Evolutionary conservation across 2,329 filamentous ascomycete species (phyloP).

Genomic region (Leptographium radiaticola): DNA sequence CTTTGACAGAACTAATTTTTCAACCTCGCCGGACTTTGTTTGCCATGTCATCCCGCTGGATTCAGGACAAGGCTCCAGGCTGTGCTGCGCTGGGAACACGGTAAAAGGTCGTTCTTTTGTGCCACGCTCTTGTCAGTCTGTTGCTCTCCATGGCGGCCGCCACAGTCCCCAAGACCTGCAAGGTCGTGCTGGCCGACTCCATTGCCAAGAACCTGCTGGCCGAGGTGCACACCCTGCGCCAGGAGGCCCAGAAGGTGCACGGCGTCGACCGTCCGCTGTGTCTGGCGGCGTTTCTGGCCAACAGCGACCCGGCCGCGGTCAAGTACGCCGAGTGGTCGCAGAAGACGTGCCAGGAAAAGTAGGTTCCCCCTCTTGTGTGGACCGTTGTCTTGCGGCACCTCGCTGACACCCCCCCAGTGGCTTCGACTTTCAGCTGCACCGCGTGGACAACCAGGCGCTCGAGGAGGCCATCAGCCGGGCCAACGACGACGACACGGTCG

Average conservation of each 20-base stretch:
- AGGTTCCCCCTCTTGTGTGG: conserved; percentile 28
- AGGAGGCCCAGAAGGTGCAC: conserved; percentile 47
- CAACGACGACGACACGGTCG: conserved; percentile 63
- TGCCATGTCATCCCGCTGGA: conserved; percentile 1
- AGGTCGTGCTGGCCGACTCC: conserved; percentile 78
- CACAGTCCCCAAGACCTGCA: conserved; percentile 58
- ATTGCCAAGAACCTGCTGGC: conserved; percentile 71
- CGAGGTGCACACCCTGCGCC: conserved; percentile 66
- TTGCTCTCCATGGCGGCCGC: conserved; percentile 23
- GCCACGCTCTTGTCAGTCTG: no score
- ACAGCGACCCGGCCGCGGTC: conserved; percentile 75
- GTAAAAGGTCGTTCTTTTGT: no score
- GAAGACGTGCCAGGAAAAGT: conserved; percentile 95
- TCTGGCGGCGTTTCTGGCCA: conserved; percentile 84
- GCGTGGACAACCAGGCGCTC: conserved; percentile 73
- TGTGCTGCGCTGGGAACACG: background rate
- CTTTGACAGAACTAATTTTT: conserved; percentile 1
- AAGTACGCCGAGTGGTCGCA: conserved; percentile 97
- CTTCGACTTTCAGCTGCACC: conserved; percentile 76
- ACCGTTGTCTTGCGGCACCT: background rate
- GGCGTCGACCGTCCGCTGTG: conserved; percentile 44
- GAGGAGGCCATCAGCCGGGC: conserved; percentile 80
- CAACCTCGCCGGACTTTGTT: background rate
- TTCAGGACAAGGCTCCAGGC: background rate
- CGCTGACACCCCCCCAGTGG: conserved; percentile 40